These are phyloP conservation scores for Claviceps africana DNA, from an alignment of 2,329 filamentous ascomycete species.

Conservation along the genomic window DNA sequence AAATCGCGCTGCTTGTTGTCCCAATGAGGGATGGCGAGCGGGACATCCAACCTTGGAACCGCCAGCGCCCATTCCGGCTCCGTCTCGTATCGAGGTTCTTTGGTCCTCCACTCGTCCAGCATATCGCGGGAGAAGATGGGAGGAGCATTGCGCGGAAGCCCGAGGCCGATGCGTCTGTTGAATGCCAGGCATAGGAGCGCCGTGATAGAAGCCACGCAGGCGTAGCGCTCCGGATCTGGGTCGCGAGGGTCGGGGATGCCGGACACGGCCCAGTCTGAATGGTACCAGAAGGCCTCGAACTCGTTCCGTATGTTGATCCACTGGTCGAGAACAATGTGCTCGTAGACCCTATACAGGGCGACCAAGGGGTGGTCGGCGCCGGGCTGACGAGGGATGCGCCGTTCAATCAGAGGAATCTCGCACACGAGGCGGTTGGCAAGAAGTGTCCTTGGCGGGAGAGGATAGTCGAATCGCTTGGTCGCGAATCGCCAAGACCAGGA, in stretches of 20 bases:
- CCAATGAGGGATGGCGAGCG: neutral
- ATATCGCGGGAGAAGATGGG: neutral
- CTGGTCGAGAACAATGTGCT: neutral
- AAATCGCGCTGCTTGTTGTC: neutral
- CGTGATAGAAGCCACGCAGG: neutral
- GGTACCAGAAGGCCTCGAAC: neutral
- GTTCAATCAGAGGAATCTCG: neutral
- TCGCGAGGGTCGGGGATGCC: neutral
- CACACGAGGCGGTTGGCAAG: neutral
- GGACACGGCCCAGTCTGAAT: neutral
- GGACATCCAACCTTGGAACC: neutral
- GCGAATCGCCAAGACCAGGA: neutral
- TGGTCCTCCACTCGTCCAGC: neutral
- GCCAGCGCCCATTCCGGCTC: neutral
- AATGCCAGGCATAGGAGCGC: neutral
- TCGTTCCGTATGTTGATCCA: neutral
- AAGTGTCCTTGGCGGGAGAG: neutral
- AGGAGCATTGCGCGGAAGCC: neutral
- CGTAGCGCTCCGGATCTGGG: constrained; percentile 4
- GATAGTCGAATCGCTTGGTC: neutral
- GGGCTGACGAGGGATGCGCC: neutral
- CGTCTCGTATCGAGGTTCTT: neutral
- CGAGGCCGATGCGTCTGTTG: neutral
- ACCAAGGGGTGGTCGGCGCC: neutral
- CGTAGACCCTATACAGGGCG: neutral